Conservation (phyloP, 257 asterid species). For the Gentiana straminea region DNA sequence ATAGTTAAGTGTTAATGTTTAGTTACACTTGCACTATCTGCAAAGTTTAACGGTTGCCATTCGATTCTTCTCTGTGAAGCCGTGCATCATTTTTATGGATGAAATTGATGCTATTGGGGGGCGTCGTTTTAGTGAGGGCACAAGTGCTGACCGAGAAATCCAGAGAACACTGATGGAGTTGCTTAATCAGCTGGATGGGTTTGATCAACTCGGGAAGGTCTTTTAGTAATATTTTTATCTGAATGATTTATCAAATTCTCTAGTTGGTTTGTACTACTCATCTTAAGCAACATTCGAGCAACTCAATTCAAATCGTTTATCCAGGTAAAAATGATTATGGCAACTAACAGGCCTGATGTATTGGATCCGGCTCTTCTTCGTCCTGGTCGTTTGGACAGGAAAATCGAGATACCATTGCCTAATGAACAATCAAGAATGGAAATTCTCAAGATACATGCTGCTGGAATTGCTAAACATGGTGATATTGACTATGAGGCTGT, state of each 20-base stretch:
- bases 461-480: slow-evolving; percentile 96
- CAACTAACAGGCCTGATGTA: slow-evolving; percentile 92
- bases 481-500: slow-evolving; percentile 96
- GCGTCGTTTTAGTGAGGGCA: slow-evolving; percentile 94
- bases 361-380: slow-evolving; percentile 98
- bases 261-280: background rate
- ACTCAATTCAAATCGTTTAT: slow-evolving; percentile 7
- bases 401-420: slow-evolving; percentile 92
- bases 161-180: slow-evolving; percentile 96
- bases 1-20: too few relatives aligned
- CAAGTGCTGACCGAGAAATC: slow-evolving; percentile 97
- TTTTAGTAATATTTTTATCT: slow-evolving; percentile 3
- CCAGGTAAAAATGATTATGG: slow-evolving; percentile 98
- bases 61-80: slow-evolving; percentile 28
- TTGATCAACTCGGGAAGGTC: slow-evolving; percentile 97
- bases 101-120: slow-evolving; percentile 98
- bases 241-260: background rate
- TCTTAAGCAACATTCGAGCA: background rate
- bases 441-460: slow-evolving; percentile 84
- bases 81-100: slow-evolving; percentile 97
- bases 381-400: slow-evolving; percentile 92
- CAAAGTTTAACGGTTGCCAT: too few relatives aligned
- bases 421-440: slow-evolving; percentile 94
- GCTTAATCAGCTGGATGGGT: slow-evolving; percentile 92
- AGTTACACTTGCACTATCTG: too few relatives aligned